Percentiles rank a stretch among this genome's conserved stretches.
Conservation (phyloP, 2,329 filamentous ascomycete species). For the Exophiala calicioides region DNA sequence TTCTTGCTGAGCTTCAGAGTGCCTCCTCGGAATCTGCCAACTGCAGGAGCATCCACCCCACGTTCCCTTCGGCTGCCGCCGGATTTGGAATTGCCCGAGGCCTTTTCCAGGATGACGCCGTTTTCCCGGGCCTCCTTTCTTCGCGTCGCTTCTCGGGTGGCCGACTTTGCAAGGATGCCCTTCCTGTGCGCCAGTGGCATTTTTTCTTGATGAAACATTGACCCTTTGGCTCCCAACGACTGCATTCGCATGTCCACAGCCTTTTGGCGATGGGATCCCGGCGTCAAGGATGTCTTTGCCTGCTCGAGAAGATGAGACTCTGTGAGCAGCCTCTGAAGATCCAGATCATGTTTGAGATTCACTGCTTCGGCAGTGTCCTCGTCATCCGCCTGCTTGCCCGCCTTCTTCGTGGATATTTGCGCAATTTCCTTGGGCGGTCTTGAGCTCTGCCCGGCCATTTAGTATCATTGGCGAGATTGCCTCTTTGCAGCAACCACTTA, state of each 20-base stretch:
- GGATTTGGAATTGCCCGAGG: constrained; percentile 36
- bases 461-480: not conserved
- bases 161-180: constrained; percentile 73
- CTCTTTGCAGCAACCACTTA: constrained; percentile 36
- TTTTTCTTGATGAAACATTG: constrained; percentile 73
- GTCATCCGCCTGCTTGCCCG: constrained; percentile 29
- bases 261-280: constrained; percentile 74
- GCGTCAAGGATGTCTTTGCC: constrained; percentile 55
- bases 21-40: constrained; percentile 79
- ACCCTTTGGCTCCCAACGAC: constrained; percentile 74
- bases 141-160: constrained; percentile 66
- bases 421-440: constrained; percentile 22
- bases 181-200: constrained; percentile 88
- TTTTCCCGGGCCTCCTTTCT: constrained; percentile 83
- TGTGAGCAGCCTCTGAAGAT: constrained; percentile 82
- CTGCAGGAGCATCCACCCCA: constrained; percentile 71
- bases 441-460: constrained; percentile 15
- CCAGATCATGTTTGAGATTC: constrained; percentile 87
- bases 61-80: constrained; percentile 54
- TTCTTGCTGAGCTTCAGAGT: constrained; percentile 75
- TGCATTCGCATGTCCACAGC: constrained; percentile 82
- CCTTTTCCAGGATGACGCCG: constrained; percentile 78
- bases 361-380: constrained; percentile 56
- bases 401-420: constrained; percentile 4
- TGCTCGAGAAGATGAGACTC: constrained; percentile 85